Percentiles rank a stretch among this genome's conserved stretches.
These are phyloP conservation scores for Rhytidiadelphus loreus DNA, from an alignment of 225 moss, liverwort and hornwort species.

Conservation along the genomic window DNA sequence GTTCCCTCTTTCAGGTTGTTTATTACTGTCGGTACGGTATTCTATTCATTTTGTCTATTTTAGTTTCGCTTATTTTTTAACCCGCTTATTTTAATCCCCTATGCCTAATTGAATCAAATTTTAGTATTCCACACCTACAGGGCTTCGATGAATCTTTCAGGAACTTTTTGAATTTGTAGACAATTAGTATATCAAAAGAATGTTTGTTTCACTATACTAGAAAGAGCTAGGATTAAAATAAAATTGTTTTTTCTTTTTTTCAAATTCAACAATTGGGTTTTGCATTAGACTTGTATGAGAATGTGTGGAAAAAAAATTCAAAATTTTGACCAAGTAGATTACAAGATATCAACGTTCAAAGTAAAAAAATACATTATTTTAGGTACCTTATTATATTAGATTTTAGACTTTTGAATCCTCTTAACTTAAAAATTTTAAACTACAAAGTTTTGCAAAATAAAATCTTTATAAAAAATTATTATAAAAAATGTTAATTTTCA, in stretches of 20 bases:
- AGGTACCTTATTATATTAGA: too few relatives aligned
- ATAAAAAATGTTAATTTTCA: neutral
- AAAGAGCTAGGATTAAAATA: neutral
- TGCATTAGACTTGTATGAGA: neutral
- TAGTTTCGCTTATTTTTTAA: neutral
- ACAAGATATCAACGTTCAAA: neutral
- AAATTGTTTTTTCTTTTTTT: neutral
- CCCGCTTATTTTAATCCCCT: too few relatives aligned
- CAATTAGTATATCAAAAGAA: neutral
- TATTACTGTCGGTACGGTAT: neutral
- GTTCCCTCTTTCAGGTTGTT: neutral
- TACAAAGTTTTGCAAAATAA: rapidly evolving
- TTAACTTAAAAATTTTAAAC: too few relatives aligned
- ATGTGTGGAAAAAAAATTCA: neutral
- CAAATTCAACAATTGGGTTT: rapidly evolving
- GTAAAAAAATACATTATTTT: neutral
- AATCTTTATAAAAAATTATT: neutral
- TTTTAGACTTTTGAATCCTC: neutral
- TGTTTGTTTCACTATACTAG: neutral
- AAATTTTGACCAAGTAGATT: neutral
- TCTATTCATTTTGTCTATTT: neutral
- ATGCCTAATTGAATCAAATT: neutral
- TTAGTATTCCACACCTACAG: neutral
- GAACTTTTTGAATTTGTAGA: neutral
- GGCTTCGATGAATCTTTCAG: too few relatives aligned